A percentile compares a stretch with the other conserved stretches of the same genome.
These are phyloP conservation scores for Cantharellus anzutake DNA, from an alignment of 768 basidiomycete genomes.

Conservation along the genomic window DNA sequence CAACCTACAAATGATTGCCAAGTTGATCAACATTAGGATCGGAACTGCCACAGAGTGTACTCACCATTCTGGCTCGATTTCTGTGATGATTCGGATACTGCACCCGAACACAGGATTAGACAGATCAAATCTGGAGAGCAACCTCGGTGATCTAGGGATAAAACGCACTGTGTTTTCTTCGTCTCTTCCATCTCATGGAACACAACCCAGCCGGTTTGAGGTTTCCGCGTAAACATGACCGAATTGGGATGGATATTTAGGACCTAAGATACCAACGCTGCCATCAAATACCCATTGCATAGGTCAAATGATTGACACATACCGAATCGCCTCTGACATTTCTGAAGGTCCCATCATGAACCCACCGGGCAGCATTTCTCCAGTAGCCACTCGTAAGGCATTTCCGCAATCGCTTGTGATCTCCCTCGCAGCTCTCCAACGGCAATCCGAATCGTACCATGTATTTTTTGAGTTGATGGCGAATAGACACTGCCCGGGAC, in stretches of 20 bases:
- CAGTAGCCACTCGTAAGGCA: slow-evolving; percentile 90
- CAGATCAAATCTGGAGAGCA: background rate
- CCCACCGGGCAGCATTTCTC: slow-evolving; percentile 81
- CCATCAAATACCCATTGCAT: background rate
- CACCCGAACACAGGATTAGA: background rate
- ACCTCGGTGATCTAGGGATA: background rate
- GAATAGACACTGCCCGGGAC: slow-evolving; percentile 85
- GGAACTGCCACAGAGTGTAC: slow-evolving; percentile 5
- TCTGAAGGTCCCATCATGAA: slow-evolving; percentile 83
- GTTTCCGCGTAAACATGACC: slow-evolving; percentile 82
- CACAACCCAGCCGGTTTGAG: slow-evolving; percentile 80
- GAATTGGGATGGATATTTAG: slow-evolving; percentile 88
- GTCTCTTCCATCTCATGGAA: slow-evolving; percentile 96
- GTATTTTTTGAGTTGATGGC: slow-evolving; percentile 88
- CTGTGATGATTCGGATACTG: slow-evolving; percentile 83
- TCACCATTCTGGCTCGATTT: slow-evolving; percentile 90
- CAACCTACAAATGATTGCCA: slow-evolving; percentile 19
- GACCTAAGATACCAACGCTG: slow-evolving; percentile 25
- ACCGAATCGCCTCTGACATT: slow-evolving; percentile 76
- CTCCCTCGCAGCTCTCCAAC: slow-evolving; percentile 73
- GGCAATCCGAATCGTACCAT: slow-evolving; percentile 78
- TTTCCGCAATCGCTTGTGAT: slow-evolving; percentile 59
- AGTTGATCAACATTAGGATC: slow-evolving; percentile 1
- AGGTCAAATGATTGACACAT: slow-evolving; percentile 12
- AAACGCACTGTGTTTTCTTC: slow-evolving; percentile 69